These are phyloP conservation scores for Pyrenula aspistea DNA, from an alignment of 495 filamentous ascomycete genomes.

Conservation along the genomic window DNA sequence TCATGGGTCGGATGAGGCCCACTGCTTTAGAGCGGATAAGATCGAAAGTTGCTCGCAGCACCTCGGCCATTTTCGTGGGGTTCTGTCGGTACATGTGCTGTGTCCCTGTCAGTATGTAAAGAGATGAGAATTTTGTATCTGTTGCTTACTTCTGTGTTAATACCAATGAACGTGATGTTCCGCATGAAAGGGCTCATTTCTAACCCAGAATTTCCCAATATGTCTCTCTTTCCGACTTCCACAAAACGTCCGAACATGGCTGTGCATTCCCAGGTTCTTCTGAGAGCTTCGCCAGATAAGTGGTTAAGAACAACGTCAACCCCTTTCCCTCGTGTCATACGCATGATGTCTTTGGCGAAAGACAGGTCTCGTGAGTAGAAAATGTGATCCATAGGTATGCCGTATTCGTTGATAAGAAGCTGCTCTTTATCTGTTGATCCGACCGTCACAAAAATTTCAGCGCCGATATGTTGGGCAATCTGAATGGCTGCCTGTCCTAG, in stretches of 20 bases:
- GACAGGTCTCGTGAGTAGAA: constrained; percentile 33
- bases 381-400: constrained; percentile 40
- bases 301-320: constrained; percentile 32
- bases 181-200: constrained; percentile 9
- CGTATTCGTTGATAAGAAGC: constrained; percentile 35
- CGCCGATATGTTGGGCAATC: constrained; percentile 40
- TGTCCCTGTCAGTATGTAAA: background rate
- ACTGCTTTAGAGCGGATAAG: background rate
- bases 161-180: constrained; percentile 11
- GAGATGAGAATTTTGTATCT: background rate
- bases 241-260: constrained; percentile 36
- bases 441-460: constrained; percentile 47
- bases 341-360: constrained; percentile 27
- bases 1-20: constrained; percentile 7
- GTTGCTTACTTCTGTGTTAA: constrained; percentile 2
- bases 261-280: constrained; percentile 31
- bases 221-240: constrained; percentile 27
- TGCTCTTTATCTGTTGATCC: constrained; percentile 37
- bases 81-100: background rate
- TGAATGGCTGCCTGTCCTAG: constrained; percentile 50
- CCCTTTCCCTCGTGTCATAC: constrained; percentile 34
- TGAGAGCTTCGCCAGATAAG: constrained; percentile 26
- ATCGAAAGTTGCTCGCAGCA: background rate
- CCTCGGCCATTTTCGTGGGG: background rate
- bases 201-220: constrained; percentile 9